Evolutionary conservation across 768 basidiomycete species (phyloP).

Genomic region (Astraeus odoratus): DNA sequence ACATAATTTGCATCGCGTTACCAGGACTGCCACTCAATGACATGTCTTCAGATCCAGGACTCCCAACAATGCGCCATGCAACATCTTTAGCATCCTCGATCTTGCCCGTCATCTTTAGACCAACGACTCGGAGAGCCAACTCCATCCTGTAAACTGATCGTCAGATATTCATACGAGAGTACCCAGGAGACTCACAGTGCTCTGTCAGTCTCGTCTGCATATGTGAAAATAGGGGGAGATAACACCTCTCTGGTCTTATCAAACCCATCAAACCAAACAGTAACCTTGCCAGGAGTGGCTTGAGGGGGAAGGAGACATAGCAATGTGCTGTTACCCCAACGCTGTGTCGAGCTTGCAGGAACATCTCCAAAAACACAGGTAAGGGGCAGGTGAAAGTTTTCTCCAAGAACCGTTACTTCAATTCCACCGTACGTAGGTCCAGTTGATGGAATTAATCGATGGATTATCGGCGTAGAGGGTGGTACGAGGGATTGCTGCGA

Average conservation of each 20-base stretch:
- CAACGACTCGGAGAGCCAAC: constrained; percentile 89
- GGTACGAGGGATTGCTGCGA: constrained; percentile 41
- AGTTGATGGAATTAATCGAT: constrained; percentile 74
- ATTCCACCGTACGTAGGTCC: constrained; percentile 91
- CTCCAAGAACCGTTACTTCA: constrained; percentile 89
- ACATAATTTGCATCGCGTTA: constrained; percentile 50
- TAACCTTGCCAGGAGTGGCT: constrained; percentile 74
- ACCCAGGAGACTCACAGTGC: constrained; percentile 56
- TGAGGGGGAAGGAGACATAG: constrained; percentile 88
- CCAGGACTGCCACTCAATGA: constrained; percentile 29
- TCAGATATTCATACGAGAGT: constrained; percentile 6
- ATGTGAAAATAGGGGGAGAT: constrained; percentile 71
- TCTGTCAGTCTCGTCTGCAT: constrained; percentile 84
- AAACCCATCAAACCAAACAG: constrained; percentile 82
- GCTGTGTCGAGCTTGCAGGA: constrained; percentile 73
- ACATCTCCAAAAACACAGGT: constrained; percentile 84
- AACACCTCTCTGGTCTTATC: constrained; percentile 49
- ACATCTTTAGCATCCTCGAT: constrained; percentile 91
- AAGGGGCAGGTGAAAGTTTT: constrained; percentile 78
- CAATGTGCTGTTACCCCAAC: constrained; percentile 90
- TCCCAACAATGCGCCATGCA: constrained; percentile 87
- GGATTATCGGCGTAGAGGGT: constrained; percentile 64
- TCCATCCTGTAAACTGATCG: constrained; percentile 64
- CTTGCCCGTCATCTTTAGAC: constrained; percentile 93
- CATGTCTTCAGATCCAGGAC: constrained; percentile 47